These are phyloP conservation scores for Globisporangium abappressorium DNA, from an alignment of 352 stramenopile species.

Conservation along the genomic window DNA sequence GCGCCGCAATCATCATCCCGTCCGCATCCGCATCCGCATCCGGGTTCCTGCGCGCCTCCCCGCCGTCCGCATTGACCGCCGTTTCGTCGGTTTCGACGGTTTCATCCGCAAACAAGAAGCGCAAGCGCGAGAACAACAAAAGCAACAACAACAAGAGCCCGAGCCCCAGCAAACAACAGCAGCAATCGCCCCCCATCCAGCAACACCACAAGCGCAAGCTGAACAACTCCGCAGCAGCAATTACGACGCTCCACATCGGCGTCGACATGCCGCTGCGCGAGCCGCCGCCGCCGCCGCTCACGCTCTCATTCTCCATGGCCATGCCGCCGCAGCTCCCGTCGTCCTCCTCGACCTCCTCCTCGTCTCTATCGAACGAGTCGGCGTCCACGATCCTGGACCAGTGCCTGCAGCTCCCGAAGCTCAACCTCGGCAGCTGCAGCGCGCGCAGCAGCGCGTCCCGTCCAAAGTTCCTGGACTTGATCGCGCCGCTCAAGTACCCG, in stretches of 20 bases:
- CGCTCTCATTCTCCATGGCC: slow-evolving; percentile 12
- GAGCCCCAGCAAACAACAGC: not conserved
- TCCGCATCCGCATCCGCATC: not conserved
- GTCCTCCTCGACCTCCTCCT: not conserved
- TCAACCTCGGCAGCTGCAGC: slow-evolving; percentile 45
- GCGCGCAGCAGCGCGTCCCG: slow-evolving; percentile 32
- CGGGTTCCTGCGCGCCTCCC: slow-evolving; percentile 3
- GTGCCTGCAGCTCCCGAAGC: slow-evolving; percentile 59
- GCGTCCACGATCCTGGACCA: slow-evolving; percentile 33
- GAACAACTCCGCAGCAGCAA: not conserved
- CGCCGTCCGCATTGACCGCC: slow-evolving; percentile 1
- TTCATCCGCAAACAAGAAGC: slow-evolving; percentile 14
- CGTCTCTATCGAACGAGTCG: not conserved
- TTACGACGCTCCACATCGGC: slow-evolving; percentile 17
- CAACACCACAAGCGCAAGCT: slow-evolving; percentile 12
- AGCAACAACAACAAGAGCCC: not conserved
- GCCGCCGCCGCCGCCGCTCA: slow-evolving; percentile 14
- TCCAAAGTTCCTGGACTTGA: slow-evolving; percentile 63
- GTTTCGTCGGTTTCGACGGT: not conserved
- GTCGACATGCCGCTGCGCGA: slow-evolving; percentile 22
- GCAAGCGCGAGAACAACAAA: slow-evolving; percentile 15
- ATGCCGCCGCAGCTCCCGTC: not conserved
- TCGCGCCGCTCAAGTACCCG: slow-evolving; percentile 63
- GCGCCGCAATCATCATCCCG: not conserved
- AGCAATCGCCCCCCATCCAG: not conserved